These are phyloP conservation scores for Candida palmyrensis DNA, from an alignment of 805 yeast species.

Conservation along the genomic window DNA sequence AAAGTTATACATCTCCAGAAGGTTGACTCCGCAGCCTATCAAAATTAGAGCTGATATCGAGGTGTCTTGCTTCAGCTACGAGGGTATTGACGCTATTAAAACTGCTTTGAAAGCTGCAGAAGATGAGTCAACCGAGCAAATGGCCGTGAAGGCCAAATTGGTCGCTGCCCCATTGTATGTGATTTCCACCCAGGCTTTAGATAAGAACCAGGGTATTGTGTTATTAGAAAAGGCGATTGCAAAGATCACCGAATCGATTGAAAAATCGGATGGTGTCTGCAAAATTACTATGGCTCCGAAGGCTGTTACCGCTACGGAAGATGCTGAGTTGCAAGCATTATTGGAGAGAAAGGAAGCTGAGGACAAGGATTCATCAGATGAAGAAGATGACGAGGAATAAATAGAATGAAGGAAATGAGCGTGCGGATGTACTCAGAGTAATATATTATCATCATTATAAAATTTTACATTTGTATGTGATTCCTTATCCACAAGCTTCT, in stretches of 20 bases:
- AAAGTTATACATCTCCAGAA: constrained; percentile 79
- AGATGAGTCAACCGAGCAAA: constrained; percentile 70
- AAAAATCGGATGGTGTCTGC: constrained; percentile 75
- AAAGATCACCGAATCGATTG: constrained; percentile 65
- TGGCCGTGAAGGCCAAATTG: constrained; percentile 87
- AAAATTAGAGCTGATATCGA: constrained; percentile 98
- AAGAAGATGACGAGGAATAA: constrained; percentile 55
- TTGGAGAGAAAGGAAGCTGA: constrained; percentile 91
- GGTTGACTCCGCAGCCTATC: constrained; percentile 96
- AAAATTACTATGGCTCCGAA: constrained; percentile 97
- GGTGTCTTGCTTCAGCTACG: constrained; percentile 94
- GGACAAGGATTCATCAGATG: constrained; percentile 79
- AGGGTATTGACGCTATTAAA: constrained; percentile 97
- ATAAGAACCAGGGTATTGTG: constrained; percentile 84
- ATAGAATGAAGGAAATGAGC: too few species aligned
- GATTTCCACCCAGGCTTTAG: constrained; percentile 86
- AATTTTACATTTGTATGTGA: constrained; percentile 1
- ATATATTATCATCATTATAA: constrained; percentile 3
- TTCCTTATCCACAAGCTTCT: constrained; percentile 4
- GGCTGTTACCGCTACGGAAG: constrained; percentile 98
- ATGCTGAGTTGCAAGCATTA: constrained; percentile 93
- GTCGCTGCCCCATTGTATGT: constrained; percentile 98
- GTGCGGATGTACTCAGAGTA: too few species aligned
- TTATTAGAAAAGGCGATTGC: constrained; percentile 75
- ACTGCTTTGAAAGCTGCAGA: constrained; percentile 85